Evolutionary conservation across 208 protist genomes (phyloP).

Genomic region (Acanthamoeba polyphaga): DNA sequence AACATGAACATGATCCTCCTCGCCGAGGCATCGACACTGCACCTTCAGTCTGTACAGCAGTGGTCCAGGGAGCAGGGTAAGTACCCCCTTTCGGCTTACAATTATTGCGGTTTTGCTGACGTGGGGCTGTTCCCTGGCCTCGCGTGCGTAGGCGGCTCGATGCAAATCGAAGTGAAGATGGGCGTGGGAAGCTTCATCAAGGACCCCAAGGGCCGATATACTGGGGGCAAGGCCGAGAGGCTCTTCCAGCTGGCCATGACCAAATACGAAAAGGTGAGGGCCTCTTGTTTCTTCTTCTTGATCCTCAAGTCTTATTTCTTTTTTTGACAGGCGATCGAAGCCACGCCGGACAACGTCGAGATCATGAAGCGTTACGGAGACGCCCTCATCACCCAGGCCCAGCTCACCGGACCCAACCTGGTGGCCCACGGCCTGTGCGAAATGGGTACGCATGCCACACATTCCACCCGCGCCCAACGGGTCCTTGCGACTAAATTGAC

Average conservation of each 20-base stretch:
- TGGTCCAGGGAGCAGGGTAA: slow-evolving; percentile 28
- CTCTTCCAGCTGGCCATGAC: slow-evolving; percentile 57
- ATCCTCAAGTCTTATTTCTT: background rate
- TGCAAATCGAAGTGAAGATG: background rate
- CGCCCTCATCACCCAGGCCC: slow-evolving; percentile 45
- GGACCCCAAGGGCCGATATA: slow-evolving; percentile 36
- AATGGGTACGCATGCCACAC: slow-evolving; percentile 26
- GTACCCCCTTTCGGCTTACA: background rate
- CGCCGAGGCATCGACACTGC: slow-evolving; percentile 39
- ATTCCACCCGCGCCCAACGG: background rate
- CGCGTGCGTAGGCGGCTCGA: background rate
- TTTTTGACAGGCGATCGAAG: slow-evolving; percentile 12
- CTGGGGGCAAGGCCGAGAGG: slow-evolving; percentile 44
- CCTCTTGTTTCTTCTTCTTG: background rate
- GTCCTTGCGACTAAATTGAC: background rate
- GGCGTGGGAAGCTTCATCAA: slow-evolving; percentile 37
- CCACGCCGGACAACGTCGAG: slow-evolving; percentile 42
- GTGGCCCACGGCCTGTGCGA: slow-evolving; percentile 28
- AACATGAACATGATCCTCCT: slow-evolving; percentile 71
- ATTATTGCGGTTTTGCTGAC: background rate
- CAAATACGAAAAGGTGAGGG: slow-evolving; percentile 28
- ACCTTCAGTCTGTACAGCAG: slow-evolving; percentile 58
- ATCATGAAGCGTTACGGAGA: slow-evolving; percentile 62
- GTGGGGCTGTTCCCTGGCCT: background rate
- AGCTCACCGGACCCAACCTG: slow-evolving; percentile 49